Evolutionary conservation across 169 alveolate genomes (phyloP).

Genomic region (Eimeria maxima): DNA sequence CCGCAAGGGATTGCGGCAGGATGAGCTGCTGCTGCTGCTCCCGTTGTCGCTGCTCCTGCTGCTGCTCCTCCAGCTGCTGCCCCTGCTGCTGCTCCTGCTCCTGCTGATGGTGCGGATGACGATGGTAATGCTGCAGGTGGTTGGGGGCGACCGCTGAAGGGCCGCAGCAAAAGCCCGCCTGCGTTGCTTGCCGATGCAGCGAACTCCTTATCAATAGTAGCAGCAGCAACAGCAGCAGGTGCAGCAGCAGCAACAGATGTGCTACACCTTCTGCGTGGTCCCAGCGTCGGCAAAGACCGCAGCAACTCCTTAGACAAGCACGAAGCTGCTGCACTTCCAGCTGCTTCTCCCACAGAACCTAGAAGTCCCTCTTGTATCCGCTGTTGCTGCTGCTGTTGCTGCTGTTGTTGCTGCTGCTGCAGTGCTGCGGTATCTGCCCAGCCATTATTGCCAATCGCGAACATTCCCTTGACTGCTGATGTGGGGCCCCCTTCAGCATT

Average conservation of each 20-base stretch:
- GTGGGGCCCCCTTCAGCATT: neutral
- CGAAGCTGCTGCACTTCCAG: neutral
- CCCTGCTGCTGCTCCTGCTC: neutral
- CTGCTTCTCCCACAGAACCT: neutral
- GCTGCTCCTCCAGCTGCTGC: neutral
- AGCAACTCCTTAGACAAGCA: neutral
- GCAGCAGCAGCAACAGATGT: neutral
- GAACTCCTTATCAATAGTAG: neutral
- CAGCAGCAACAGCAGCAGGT: conserved; percentile 10
- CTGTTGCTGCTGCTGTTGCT: conserved; percentile 12
- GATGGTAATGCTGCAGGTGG: no score
- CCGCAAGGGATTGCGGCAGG: neutral
- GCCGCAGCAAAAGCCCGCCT: conserved; percentile 13
- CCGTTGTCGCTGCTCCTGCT: neutral
- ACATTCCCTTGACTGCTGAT: neutral
- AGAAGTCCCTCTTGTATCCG: neutral
- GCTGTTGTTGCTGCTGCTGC: conserved; percentile 25
- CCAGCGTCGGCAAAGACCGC: neutral
- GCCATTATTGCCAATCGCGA: neutral
- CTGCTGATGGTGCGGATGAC: neutral
- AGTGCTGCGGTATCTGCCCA: neutral
- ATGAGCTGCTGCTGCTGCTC: conserved; percentile 3
- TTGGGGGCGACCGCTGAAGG: conserved; percentile 12
- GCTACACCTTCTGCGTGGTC: neutral
- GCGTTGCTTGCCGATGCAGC: neutral